Evolutionary conservation across 495 filamentous ascomycete species (phyloP), one percentile per base, ranked within the genome.

Genomic region (Geopyxis carbonaria): DNA sequence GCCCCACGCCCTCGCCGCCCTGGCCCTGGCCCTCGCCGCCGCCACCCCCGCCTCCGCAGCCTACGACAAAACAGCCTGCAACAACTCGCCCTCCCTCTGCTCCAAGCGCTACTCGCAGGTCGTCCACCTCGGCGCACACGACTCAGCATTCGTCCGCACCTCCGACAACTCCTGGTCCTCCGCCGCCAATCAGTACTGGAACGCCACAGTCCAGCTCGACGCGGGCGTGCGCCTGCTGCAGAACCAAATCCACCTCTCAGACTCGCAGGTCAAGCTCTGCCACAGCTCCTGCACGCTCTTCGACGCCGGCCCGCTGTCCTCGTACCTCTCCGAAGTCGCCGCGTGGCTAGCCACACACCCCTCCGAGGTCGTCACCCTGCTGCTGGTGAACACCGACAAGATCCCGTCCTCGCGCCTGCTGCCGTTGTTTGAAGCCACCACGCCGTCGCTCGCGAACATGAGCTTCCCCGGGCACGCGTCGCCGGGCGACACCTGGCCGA

Each of bases 201-300:
- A 72, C 47, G 65, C 75, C 20, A 72, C 69, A n/a, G 59, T 63
- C 0, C 75, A 78, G 28, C 64, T 83, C 2, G 65, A 73, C 21
- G 67, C 73, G 15, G 78, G 79, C 8, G 66, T 83, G 42, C 71
- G 78, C 6, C 68, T 78, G 22, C 60, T 83, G 1, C 74, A 80
- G 51, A 74, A 61, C 14, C 78, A 85, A 54, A 73, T 79, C 6
- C 76, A 83, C 59, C 45, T 63, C 20, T 34, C 50, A 27, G 47
- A 66, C 14, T 62, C 61, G n/a, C 61, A 60, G 1, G 59, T 79
- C 24, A 53, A 65, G 18, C 61, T 82, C 30, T 82, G 78, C 53
- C 78, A 82, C 51, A 77, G 74, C 1, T 60, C 58, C 16, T 83
- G 77, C 55, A 29, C 56, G 2, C 62, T 81, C 8, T 64, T 77